Conservation (phyloP, 1,139 yeast genomes). For the Candida smagusa region DNA sequence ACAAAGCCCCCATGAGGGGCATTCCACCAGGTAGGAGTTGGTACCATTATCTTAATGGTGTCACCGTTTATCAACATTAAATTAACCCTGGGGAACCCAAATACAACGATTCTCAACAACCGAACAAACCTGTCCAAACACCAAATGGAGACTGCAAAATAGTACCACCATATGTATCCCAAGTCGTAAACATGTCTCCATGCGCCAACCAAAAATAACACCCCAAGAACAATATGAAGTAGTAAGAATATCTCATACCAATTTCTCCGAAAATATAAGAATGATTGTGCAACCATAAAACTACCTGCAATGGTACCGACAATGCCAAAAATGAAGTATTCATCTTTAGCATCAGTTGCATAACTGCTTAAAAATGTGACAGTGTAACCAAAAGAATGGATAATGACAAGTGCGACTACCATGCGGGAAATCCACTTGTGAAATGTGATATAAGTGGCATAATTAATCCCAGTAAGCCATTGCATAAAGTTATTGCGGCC, state of each 20-base stretch:
- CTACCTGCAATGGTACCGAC: constrained; percentile 32
- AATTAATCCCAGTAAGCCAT: constrained; percentile 41
- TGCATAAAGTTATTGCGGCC: constrained; percentile 43
- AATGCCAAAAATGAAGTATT: constrained; percentile 28
- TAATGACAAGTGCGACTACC: constrained; percentile 23
- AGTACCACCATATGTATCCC: constrained; percentile 39
- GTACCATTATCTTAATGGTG: constrained; percentile 38
- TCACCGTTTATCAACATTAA: constrained; percentile 34
- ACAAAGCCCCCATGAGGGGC: constrained; percentile 52
- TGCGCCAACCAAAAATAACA: constrained; percentile 37
- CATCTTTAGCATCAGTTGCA: constrained; percentile 13
- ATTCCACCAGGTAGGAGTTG: constrained; percentile 41
- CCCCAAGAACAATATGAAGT: constrained; percentile 41
- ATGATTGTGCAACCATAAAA: constrained; percentile 32
- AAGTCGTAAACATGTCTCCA: constrained; percentile 40
- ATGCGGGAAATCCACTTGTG: constrained; percentile 41
- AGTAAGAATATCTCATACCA: constrained; percentile 44
- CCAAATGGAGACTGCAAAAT: constrained; percentile 44
- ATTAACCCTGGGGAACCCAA: constrained; percentile 39
- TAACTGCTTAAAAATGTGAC: constrained; percentile 13
- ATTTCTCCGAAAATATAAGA: constrained; percentile 36
- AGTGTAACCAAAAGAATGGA: constrained; percentile 42
- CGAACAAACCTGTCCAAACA: constrained; percentile 40
- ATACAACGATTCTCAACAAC: constrained; percentile 26
- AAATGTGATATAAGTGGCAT: constrained; percentile 31